Evolutionary conservation across 1,284 basidiomycete species (phyloP), one percentile per base, ranked within the genome.

Genomic region (Cerrena zonata): DNA sequence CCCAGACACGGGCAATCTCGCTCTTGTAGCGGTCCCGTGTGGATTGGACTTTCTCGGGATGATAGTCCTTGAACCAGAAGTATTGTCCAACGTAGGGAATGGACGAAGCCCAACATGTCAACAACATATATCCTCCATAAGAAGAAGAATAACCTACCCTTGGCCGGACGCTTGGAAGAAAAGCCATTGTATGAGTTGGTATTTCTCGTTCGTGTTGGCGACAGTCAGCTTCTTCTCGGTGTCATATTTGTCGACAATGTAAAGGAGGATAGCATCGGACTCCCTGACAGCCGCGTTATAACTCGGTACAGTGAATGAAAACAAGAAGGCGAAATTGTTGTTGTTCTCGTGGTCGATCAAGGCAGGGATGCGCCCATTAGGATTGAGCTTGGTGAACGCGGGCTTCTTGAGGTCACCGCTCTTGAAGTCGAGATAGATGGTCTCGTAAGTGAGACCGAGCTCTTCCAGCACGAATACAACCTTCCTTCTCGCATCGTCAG

Each of bases 331-430:
- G 24, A 50, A 48, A 27, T 61, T 59, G 56, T 67, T 58, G 44
- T 53, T 51, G 52, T 65, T 65, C 25, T 53, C 24, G 56, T 66
- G 65, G 52, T 69, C 67, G 26, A 69, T 59, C 23, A 69, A 46
- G 7, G 60, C 53, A 2, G 65, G 65, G 24, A 67, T 61, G 4
- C 63, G 56, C 1, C 62, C 60, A 40, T 67, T 67, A 4, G 59
- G 61, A 53, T 61, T 62, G 23, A 57, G 30, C 56, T 58, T 56
- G 27, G 52, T 18, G 51, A 57, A 59, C 27, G 45, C 52, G 1
- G 51, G 50, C 1, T 13, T 23, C 55, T 64, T 65, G 39, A 60
- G 47, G n/a, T n/a, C n/a, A n/a, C n/a, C n/a, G n/a, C n/a, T n/a
- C n/a, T n/a, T n/a, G n/a, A n/a, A n/a, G n/a, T 59, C 52, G 39